Conservation (phyloP, 140 eudicot genomes). For the Eryngium alpinum region DNA sequence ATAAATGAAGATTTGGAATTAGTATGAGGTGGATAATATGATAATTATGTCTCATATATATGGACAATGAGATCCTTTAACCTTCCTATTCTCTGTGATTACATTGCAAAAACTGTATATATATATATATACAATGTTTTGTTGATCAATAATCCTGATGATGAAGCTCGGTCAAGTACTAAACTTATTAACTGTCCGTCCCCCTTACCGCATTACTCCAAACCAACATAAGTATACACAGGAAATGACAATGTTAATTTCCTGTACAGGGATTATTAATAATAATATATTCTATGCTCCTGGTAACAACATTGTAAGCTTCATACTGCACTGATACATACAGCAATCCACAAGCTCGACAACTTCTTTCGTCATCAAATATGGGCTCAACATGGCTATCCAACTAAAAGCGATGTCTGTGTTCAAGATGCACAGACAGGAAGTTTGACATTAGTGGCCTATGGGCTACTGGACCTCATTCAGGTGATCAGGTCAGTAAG, state of each 20-base stretch:
- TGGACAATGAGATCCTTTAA: background rate
- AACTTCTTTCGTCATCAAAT: constrained; percentile 75
- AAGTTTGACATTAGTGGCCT: constrained; percentile 83
- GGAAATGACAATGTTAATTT: constrained; percentile 69
- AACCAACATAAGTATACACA: constrained; percentile 48
- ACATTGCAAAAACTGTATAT: background rate
- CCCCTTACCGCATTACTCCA: constrained; percentile 78
- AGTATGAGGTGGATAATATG: background rate
- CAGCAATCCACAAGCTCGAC: constrained; percentile 92
- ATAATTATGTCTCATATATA: background rate
- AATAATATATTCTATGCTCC: constrained; percentile 88
- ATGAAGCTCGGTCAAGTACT: constrained; percentile 69
- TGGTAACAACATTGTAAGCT: constrained; percentile 61
- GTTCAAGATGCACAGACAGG: constrained; percentile 69
- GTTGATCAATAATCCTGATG: constrained; percentile 81
- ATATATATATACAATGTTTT: background rate
- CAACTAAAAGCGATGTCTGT: constrained; percentile 75
- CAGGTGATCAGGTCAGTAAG: no score
- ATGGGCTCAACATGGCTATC: constrained; percentile 81
- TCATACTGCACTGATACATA: constrained; percentile 77
- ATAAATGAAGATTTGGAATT: background rate
- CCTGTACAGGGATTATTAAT: constrained; percentile 83
- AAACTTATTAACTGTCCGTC: constrained; percentile 72
- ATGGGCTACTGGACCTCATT: no score
- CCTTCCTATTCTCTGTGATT: no score